Conservation (phyloP, 78 protist species). For the Speleostelium caveatum region DNA sequence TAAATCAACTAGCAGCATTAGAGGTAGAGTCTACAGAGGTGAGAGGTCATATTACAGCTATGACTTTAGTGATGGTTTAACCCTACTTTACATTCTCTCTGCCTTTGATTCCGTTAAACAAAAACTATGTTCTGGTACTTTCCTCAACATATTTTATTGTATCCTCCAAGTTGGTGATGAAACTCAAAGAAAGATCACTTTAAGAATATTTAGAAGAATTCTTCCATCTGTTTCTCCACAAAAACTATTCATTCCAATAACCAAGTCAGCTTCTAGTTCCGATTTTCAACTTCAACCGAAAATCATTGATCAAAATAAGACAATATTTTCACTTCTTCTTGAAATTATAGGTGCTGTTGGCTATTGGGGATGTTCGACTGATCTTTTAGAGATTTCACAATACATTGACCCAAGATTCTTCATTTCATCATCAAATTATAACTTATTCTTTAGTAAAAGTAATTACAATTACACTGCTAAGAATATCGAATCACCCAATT, state of each 20-base stretch:
- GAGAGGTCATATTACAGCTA: constrained; percentile 24
- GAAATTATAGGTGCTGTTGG: constrained; percentile 71
- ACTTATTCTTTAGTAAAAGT: constrained; percentile 36
- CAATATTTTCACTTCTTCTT: constrained; percentile 25
- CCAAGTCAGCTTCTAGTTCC: neutral
- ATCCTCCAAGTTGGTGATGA: constrained; percentile 73
- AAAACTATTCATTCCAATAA: constrained; percentile 27
- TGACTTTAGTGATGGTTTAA: constrained; percentile 37
- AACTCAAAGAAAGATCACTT: constrained; percentile 56
- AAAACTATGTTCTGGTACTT: constrained; percentile 26
- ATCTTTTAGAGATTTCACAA: constrained; percentile 44
- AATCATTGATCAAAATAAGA: neutral
- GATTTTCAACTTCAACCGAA: neutral
- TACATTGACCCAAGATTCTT: constrained; percentile 70
- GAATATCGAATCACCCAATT: constrained; percentile 71
- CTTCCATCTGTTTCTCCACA: constrained; percentile 40
- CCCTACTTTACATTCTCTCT: constrained; percentile 38
- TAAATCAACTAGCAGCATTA: neutral
- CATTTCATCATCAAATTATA: constrained; percentile 37
- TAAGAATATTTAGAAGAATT: constrained; percentile 68
- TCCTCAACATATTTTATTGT: constrained; percentile 51
- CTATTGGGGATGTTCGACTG: constrained; percentile 67
- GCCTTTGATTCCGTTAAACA: constrained; percentile 64
- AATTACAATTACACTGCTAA: constrained; percentile 31
- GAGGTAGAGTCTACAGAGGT: constrained; percentile 46